Percentiles rank a stretch among this genome's conserved stretches.
Evolutionary conservation across 768 basidiomycete genomes (phyloP).

Genomic region (Termitomyces sp.): DNA sequence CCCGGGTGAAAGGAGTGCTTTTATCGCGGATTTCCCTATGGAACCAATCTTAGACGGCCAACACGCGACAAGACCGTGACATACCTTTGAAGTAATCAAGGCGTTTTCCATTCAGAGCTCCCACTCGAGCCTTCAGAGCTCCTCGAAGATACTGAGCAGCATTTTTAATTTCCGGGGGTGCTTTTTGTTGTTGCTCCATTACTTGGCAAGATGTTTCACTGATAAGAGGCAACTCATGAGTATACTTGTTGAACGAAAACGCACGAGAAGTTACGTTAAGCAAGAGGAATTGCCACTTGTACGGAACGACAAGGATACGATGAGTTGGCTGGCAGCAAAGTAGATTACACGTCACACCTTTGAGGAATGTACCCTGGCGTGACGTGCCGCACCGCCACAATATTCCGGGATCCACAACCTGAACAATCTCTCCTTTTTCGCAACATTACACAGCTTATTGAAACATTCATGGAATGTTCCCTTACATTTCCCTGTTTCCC

Average conservation of each 20-base stretch:
- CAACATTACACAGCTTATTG: background rate
- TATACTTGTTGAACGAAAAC: background rate
- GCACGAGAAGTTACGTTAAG: background rate
- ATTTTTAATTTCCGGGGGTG: constrained; percentile 73
- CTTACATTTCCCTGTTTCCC: background rate
- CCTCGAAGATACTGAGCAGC: constrained; percentile 86
- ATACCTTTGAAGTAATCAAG: constrained; percentile 98
- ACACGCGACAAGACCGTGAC: constrained; percentile 13
- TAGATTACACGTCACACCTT: constrained; percentile 14
- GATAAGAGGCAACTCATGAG: background rate
- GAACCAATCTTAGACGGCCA: background rate
- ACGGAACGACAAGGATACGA: background rate
- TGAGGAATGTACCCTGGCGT: background rate
- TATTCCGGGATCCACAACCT: background rate
- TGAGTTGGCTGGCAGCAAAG: constrained; percentile 8
- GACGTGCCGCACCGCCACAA: constrained; percentile 12
- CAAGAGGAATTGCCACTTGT: background rate
- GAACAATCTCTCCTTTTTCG: background rate
- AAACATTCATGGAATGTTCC: background rate
- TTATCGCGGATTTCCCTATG: constrained; percentile 87
- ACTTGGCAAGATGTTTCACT: background rate
- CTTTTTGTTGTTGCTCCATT: constrained; percentile 75
- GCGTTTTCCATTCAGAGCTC: constrained; percentile 90
- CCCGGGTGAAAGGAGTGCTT: constrained; percentile 88
- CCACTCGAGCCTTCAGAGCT: constrained; percentile 84